phyloP scores from a whole-genome alignment of 257 asterid genomes.

The Cynanchum wilfordii region DNA sequence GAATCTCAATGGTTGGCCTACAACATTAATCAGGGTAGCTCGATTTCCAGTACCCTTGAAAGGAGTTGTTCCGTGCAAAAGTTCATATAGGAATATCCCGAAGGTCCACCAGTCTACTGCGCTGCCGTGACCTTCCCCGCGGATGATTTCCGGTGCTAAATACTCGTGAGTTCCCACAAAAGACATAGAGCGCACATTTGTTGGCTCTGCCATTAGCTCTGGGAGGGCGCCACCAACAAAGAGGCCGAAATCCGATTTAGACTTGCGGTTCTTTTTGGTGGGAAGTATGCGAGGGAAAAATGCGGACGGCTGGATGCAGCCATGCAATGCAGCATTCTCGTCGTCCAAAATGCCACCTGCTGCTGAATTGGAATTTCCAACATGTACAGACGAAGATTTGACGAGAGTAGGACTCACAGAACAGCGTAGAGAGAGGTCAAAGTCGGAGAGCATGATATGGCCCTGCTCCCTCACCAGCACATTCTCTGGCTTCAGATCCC shows the following conservation, averaged over 20 bases:
- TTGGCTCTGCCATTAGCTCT: slow-evolving; percentile 44
- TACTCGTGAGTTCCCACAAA: slow-evolving; percentile 45
- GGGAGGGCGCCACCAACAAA: slow-evolving; percentile 39
- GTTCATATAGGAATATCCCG: slow-evolving; percentile 41
- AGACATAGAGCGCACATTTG: slow-evolving; percentile 41
- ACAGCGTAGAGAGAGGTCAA: slow-evolving; percentile 90
- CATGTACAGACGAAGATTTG: slow-evolving; percentile 63
- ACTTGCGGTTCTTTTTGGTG: slow-evolving; percentile 33
- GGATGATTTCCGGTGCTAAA: slow-evolving; percentile 41
- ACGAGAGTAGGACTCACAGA: slow-evolving; percentile 83
- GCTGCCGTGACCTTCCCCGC: slow-evolving; percentile 44
- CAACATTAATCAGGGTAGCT: slow-evolving; percentile 35
- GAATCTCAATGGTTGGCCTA: slow-evolving; percentile 35
- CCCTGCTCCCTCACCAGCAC: slow-evolving; percentile 86
- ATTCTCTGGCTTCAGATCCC: slow-evolving; percentile 91
- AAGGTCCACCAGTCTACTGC: slow-evolving; percentile 53
- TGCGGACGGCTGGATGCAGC: slow-evolving; percentile 32
- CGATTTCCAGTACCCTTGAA: slow-evolving; percentile 40
- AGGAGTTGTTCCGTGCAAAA: slow-evolving; percentile 42
- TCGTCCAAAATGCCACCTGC: slow-evolving; percentile 28
- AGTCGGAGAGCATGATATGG: slow-evolving; percentile 91
- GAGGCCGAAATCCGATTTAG: slow-evolving; percentile 40
- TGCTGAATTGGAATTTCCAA: slow-evolving; percentile 24
- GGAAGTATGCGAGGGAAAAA: slow-evolving; percentile 39
- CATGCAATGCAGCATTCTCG: slow-evolving; percentile 23